Evolutionary conservation across 176 grass and related monocot species (phyloP), one percentile per base, ranked within the genome.

Genomic region (Juncus inflexus): DNA sequence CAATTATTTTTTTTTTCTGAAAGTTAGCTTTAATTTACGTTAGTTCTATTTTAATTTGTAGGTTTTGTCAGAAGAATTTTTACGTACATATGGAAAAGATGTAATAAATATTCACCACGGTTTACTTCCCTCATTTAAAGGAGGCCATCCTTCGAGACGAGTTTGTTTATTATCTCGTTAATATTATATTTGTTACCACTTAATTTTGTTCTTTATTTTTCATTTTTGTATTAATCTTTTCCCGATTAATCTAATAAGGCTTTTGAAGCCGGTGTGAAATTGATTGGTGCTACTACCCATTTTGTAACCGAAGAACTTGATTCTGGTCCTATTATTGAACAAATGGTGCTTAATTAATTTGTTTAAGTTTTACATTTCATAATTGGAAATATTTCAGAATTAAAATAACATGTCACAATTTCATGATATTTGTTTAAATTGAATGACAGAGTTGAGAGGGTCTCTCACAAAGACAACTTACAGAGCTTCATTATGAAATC

Each of bases 21-120:
- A 28, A 28, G 19, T 28, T 28, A 28, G 19, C 19, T 28, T 28
- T 28, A 28, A 28, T 28, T 28, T 28, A 28, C 19, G 19, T 15
- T 57, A 65, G 12, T 37, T 35, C n/a, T 6, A 57, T 40, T 41
- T 67, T 75, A 51, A 6, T 12, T 42, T 13, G 35, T 70, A 96
- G 92, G 51, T 96, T 70, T 19, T 96, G 59, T 91, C 92, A 38
- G 76, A 78, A 72, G 76, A 56, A 45, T 89, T 96, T 83, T 62
- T 96, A 56, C 74, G 90, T 61, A 65, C 74, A 12, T 96, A 96
- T 75, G 79, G 84, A 55, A 96, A 91, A 91, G 92, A 96, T 68
- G 64, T 96, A 66, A 89, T 96, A 42, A 96, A 96, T 47, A 96
- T 96, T 67, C 92, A 96, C 62, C 92, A 96, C 83, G 92, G 92